Evolutionary conservation across 495 filamentous ascomycete genomes (phyloP).

Genomic region (Talaromyces thailandensis): DNA sequence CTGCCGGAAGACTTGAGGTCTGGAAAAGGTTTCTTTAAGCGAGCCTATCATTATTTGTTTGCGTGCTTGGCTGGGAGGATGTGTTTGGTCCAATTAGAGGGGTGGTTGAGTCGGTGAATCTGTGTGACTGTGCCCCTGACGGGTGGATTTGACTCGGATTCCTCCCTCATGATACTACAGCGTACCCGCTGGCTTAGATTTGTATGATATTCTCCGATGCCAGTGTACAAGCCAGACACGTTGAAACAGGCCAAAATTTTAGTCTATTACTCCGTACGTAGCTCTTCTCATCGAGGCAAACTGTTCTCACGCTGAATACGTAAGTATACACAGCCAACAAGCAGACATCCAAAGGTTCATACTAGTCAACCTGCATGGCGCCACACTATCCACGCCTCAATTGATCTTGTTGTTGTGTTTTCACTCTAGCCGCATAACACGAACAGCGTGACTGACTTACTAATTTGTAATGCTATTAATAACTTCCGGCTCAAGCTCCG

Average conservation of each 20-base stretch:
- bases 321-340: background rate
- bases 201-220: background rate
- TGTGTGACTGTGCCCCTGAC: background rate
- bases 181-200: background rate
- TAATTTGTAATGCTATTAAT: background rate
- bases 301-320: background rate
- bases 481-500: background rate
- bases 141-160: background rate
- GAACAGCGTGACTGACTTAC: background rate
- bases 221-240: background rate
- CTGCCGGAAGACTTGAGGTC: background rate
- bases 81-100: background rate
- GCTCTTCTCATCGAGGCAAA: no score
- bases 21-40: background rate
- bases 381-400: background rate
- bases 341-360: no score
- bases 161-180: background rate
- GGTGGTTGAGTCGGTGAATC: background rate
- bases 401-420: background rate
- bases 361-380: background rate
- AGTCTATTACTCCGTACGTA: background rate
- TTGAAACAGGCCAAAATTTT: background rate
- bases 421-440: background rate
- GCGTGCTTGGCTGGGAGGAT: background rate
- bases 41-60: background rate